Evolutionary conservation across 805 yeast genomes (phyloP).

Genomic region (Dipodascopsis uninucleata): DNA sequence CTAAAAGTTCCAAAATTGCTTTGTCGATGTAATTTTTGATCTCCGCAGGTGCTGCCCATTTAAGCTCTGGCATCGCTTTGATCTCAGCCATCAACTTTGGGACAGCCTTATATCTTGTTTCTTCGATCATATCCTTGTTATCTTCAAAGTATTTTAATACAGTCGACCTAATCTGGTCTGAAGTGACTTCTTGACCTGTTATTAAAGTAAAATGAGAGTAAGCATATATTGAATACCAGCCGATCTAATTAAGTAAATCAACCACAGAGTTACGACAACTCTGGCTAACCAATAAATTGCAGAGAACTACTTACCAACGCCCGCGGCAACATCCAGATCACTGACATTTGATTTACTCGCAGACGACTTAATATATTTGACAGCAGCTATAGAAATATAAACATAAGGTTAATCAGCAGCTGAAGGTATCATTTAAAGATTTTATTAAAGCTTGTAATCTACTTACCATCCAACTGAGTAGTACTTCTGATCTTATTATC

Average conservation of each 20-base stretch:
- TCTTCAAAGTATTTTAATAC: conserved; percentile 58
- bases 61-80: conserved; percentile 67
- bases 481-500: conserved; percentile 61
- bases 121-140: conserved; percentile 56
- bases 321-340: conserved; percentile 54
- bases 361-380: conserved; percentile 60
- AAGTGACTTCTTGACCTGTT: conserved; percentile 65
- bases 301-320: conserved; percentile 51
- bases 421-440: too few relatives aligned
- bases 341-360: conserved; percentile 45
- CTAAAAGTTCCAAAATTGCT: conserved; percentile 65
- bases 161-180: conserved; percentile 56
- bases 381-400: conserved; percentile 15
- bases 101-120: conserved; percentile 75
- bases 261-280: not conserved
- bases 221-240: too few relatives aligned
- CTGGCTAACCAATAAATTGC: too few relatives aligned
- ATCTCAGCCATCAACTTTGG: conserved; percentile 75
- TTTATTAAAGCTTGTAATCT: not conserved
- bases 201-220: too few relatives aligned
- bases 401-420: not conserved
- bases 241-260: too few relatives aligned
- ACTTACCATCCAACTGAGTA: conserved; percentile 62
- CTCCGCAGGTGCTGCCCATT: conserved; percentile 86
- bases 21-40: conserved; percentile 87